phyloP scores from a whole-genome alignment of 2,329 filamentous ascomycete genomes.

The Cordyceps farinosa region DNA sequence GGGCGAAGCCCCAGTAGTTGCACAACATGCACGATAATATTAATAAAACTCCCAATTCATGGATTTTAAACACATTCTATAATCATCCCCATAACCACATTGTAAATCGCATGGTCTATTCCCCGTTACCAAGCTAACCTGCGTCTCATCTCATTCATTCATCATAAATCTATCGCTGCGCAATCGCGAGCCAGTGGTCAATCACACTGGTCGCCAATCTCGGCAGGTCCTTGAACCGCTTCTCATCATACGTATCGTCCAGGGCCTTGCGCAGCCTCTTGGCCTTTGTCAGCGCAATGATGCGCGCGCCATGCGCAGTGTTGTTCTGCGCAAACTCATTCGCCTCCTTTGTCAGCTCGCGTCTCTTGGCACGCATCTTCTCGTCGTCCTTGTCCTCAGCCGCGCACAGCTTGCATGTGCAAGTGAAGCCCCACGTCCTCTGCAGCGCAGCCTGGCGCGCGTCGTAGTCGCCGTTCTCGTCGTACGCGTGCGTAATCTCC shows the following conservation, averaged over 20 bases:
- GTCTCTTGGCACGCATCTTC: slow-evolving; percentile 21
- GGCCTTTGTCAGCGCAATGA: slow-evolving; percentile 23
- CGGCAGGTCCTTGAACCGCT: slow-evolving; percentile 27
- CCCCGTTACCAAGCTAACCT: not conserved
- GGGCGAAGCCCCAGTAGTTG: no score
- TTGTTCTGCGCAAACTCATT: slow-evolving; percentile 22
- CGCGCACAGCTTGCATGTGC: slow-evolving; percentile 33
- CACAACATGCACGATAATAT: not conserved
- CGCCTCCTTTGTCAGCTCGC: slow-evolving; percentile 23
- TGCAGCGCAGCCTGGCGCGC: slow-evolving; percentile 21
- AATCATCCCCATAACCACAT: not conserved
- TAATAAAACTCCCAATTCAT: not conserved
- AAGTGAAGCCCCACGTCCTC: slow-evolving; percentile 38
- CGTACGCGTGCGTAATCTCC: slow-evolving; percentile 34
- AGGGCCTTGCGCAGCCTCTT: slow-evolving; percentile 26
- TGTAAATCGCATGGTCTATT: not conserved
- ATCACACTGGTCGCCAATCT: slow-evolving; percentile 23
- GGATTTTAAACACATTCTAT: not conserved
- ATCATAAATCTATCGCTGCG: slow-evolving; percentile 10
- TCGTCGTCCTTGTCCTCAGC: slow-evolving; percentile 28
- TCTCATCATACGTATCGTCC: slow-evolving; percentile 27
- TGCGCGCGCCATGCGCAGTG: slow-evolving; percentile 18
- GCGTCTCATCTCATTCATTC: not conserved
- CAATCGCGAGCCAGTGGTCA: slow-evolving; percentile 29
- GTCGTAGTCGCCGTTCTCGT: slow-evolving; percentile 27